Base-by-base conservation (phyloP, 257 asterid genomes). In the Datura wrightii region DNA sequence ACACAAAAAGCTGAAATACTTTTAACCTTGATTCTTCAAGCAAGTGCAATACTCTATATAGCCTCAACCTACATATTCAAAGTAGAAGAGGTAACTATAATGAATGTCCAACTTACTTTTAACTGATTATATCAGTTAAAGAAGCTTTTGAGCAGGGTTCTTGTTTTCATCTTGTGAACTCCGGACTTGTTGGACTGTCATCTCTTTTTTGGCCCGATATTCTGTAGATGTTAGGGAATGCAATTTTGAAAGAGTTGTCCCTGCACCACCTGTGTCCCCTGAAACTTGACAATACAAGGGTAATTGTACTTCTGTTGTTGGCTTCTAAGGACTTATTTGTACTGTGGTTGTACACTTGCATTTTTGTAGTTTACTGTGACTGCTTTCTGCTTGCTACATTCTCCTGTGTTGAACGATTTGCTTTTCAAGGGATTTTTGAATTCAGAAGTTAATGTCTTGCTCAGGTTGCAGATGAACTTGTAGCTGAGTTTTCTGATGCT, bases 381-480 rank as follows among this genome's bases (percentile, higher is more conserved):
- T 74, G 59, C 46, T 24, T 48, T 46, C 42, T 74, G 42, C 59
- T 74, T 72, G 56, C 13, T 74, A 19, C 80, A 24, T 48, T 74
- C 60, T 74, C 80, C 42, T 74, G 59, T 74, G 42, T 74, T 24
- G 42, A 72, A 46, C n/a, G 3, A 1, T 74, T 48, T 74, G 42
- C n/a, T 74, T 74, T 74, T 74, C 59, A 48, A 74, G 60, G 80
- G 60, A 11, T 74, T 71, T 85, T 48, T 31, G 56, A 84, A 84
- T 83, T 87, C 84, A 85, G 79, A 71, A 36, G 54, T 46, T 41
- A 37, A 7, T 87, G 60, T 55, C 52, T 54, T 78, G 44, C 53
- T 78, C 91, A 97, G 99, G 99, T 97, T 87, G 99, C 99, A 69
- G 99, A 97, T 88, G 99, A 94, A 91, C 98, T 97, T 65, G 99